A percentile compares a stretch with the other conserved stretches of the same genome.
phyloP scores from a whole-genome alignment of 192 early-diverging fungal species.

The Piromyces sp. region DNA sequence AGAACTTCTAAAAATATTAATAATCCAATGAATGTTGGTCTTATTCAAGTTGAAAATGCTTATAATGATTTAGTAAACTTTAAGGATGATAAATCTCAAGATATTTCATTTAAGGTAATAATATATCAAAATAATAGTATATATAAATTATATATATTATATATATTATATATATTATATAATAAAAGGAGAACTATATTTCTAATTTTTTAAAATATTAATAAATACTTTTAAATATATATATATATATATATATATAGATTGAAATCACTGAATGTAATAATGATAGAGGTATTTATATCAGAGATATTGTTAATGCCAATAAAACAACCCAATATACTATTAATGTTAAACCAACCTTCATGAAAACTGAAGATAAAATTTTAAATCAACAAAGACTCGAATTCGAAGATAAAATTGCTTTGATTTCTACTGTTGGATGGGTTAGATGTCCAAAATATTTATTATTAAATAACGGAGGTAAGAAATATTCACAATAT shows the following conservation, averaged over 20 bases:
- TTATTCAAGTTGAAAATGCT: constrained; percentile 74
- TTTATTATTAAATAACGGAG: constrained; percentile 45
- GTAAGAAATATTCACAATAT: neutral
- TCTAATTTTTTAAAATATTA: too few species aligned
- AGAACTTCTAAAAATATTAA: constrained; percentile 58
- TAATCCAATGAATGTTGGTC: constrained; percentile 56
- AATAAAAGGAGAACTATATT: too few species aligned
- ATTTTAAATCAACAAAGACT: constrained; percentile 25
- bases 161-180: too few species aligned
- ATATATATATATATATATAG: too few species aligned
- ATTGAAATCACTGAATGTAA: neutral
- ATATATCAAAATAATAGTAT: neutral
- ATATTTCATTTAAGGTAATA: neutral
- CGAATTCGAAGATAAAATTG: constrained; percentile 59
- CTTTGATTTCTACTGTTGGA: constrained; percentile 41
- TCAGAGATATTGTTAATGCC: neutral
- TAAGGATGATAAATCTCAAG: neutral
- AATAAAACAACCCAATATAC: neutral
- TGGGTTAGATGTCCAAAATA: constrained; percentile 69
- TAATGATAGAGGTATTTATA: neutral
- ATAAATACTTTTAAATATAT: too few species aligned
- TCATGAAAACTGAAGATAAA: neutral
- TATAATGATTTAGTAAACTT: constrained; percentile 37
- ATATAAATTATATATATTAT: too few species aligned
- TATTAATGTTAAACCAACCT: neutral